Base-by-base conservation (phyloP, 495 filamentous ascomycete species). In the Peziza echinospora region DNA sequence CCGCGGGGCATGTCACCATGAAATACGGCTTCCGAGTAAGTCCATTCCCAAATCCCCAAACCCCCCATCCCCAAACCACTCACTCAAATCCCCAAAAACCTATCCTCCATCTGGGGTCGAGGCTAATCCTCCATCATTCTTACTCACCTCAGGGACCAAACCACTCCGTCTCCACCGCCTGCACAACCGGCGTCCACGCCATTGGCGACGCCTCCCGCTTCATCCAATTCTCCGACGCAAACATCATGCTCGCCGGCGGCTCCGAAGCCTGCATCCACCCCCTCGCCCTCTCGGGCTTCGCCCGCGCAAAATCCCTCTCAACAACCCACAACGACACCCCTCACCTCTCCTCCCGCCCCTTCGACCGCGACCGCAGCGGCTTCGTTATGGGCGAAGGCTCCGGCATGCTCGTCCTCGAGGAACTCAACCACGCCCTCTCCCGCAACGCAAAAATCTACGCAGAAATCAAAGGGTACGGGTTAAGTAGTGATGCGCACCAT, bases 221-320 rank as follows among this genome's bases (percentile, higher is more conserved):
- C 57, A 92, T 97, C 52, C 75, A 80, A 23, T 80, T 73, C 63
- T 84, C 84, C 24, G 87, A 94, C 57, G 87, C 87, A 21, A 72
- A 92, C 57, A 76, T 96, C 21, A 94, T 97, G 85, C 65, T 97
- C 10, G 85, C 89, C 26, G 89, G 89, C 24, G 87, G 85, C 10
- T 73, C 84, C 7, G 89, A 97, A 63, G 85, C 87, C 2, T 97
- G 89, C 60, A 92, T 97, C 49, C 85, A 97, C 56, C 89, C 89
- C 10, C 68, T 97, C 21, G 82, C 87, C 17, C 77, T 97, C 47
- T 79, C 83, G 5, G 89, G 89, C 17, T 97, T 97, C 61, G 77
- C 84, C 16, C 71, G 86, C 24, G 84, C 84, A 2, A 72, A 84
- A 44, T 92, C 83, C 43, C 68, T 97, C 21, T 78, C 82, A 2